Evolutionary conservation across 495 filamentous ascomycete species (phyloP), one percentile per base, ranked within the genome.

Genomic region (Aspergillus funiculosus): DNA sequence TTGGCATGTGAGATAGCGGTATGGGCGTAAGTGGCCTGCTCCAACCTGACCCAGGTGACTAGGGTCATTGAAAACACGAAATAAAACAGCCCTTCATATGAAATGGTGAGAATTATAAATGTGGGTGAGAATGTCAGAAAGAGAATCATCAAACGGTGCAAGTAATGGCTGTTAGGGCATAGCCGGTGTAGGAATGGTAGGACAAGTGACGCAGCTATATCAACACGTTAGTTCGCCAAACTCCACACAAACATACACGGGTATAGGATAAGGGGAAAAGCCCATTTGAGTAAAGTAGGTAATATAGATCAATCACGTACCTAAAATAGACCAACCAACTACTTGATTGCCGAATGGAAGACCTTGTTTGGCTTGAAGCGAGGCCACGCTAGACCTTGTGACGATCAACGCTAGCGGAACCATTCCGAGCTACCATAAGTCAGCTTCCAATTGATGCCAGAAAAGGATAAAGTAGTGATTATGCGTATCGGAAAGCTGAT

Each of bases 11-110:
- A 50, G 29, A 54, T 59, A 52, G 60, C 57, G n/a, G 54, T 64
- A 51, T 79, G 78, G 2, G 68, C 65, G 62, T 87, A 84, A 43
- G 87, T 76, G 27, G 79, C 83, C 53, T 95, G 84, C 60, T 99
- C 94, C 0, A 97, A 71, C 17, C 81, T 80, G 15, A 95, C 87
- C 94, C 94, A 99, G 48, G 81, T 84, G 46, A 94, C 73, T 7
- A 99, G 73, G 15, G 84, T 82, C 32, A 84, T 71, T 57, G 81
- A 89, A 66, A 96, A 97, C 14, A 82, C 81, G 51, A 95, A 76
- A 71, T 95, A 97, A 67, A 99, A 99, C 3, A 99, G 73, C 0
- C 94, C 92, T 62, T 99, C 94, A 72, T 95, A 99, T 13, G 89
- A 94, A 62, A 96, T 97, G 18, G 89, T 95, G 48, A 99, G 83